Base-by-base conservation (phyloP, 371 early-diverging fungal genomes). In the Mortierella polycephala region DNA sequence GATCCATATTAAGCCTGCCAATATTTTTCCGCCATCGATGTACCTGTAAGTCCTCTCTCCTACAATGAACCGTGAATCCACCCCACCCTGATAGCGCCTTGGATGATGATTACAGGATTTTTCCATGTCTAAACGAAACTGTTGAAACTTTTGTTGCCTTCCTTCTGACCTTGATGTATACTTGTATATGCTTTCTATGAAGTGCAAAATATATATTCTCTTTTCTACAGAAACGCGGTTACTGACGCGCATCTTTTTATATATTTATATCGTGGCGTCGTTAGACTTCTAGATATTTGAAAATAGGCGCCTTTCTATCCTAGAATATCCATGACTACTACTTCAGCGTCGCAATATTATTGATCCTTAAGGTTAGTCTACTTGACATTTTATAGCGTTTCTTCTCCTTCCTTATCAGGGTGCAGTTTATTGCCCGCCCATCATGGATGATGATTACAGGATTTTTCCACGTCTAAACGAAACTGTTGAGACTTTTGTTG, bases 81-180 rank as follows among this genome's bases (percentile, higher is more conserved):
- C 4, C 4, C 30, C 30, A 30, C 30, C 30, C 30, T 30, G 30
- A 41, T 12, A 20, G 30, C 64, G 49, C 50, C 61, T 56, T 63
- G 71, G 71, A 65, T 71, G 76, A 71, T 70, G 71, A 71, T 55
- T 75, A 70, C 71, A 70, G 62, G 67, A 66, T 67, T 72, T 67
- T 70, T 75, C 75, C 75, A 66, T 51, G 75, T 75, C 75, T 75
- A 65, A 75, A 75, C 62, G 69, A 75, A 58, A n/a, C 69, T 75
- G 75, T 75, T 75, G 75, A 75, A 65, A 69, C 46, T 70, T 58
- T 75, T 75, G 75, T 75, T 75, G 75, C 75, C 75, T 75, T 75
- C 75, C 75, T 75, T 69, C 75, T 75, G 75, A 75, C 70, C 74
- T 51, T 60, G 37, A 64, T 40, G 56, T 55, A 8, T 12, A 30